Evolutionary conservation across 768 basidiomycete species (phyloP).

Genomic region (Paxillus ammoniavirescens): DNA sequence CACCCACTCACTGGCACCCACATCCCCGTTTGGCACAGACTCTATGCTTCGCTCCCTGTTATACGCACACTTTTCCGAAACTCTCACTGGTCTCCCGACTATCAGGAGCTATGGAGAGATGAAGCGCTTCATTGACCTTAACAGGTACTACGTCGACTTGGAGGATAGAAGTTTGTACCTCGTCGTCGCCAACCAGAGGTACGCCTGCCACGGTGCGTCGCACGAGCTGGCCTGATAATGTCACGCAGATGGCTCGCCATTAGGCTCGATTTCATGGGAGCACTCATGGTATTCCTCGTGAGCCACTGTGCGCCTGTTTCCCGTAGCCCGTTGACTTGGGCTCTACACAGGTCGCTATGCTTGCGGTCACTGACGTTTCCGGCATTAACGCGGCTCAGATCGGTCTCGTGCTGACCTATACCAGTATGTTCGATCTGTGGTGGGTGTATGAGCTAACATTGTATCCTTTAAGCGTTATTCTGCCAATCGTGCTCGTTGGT

Average conservation of each 20-base stretch:
- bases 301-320: slow-evolving; percentile 11
- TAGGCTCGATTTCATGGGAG: slow-evolving; percentile 69
- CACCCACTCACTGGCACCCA: not conserved
- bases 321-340: not conserved
- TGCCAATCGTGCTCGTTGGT: slow-evolving; percentile 53
- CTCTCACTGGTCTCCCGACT: slow-evolving; percentile 66
- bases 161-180: slow-evolving; percentile 72
- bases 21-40: slow-evolving; percentile 36
- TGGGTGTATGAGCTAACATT: not conserved
- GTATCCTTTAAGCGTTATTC: slow-evolving; percentile 38
- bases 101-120: slow-evolving; percentile 72
- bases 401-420: slow-evolving; percentile 71
- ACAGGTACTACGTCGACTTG: slow-evolving; percentile 65
- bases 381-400: slow-evolving; percentile 65
- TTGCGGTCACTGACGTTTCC: slow-evolving; percentile 55
- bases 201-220: slow-evolving; percentile 2
- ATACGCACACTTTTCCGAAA: slow-evolving; percentile 79
- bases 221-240: not conserved
- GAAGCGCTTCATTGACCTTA: slow-evolving; percentile 59
- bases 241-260: slow-evolving; percentile 63
- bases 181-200: slow-evolving; percentile 67
- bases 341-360: slow-evolving; percentile 53
- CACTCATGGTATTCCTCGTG: slow-evolving; percentile 53
- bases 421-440: slow-evolving; percentile 36
- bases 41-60: slow-evolving; percentile 70